These are phyloP conservation scores for Coccomyxa sp. DNA, from an alignment of 139 green algal species.

Conservation along the genomic window DNA sequence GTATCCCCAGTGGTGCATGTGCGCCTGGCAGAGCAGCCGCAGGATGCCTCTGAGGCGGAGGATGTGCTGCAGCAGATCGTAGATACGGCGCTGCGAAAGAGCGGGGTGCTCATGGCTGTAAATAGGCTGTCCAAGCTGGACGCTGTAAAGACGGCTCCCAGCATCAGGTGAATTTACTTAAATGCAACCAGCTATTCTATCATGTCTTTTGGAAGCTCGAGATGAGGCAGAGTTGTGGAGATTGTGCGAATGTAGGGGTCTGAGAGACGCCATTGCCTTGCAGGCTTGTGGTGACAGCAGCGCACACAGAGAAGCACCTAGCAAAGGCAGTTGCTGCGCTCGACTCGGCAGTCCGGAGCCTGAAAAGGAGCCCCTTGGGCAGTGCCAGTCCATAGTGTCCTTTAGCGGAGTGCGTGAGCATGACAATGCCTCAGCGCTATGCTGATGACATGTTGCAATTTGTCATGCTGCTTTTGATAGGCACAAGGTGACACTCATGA, in stretches of 20 bases:
- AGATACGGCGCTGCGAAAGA: conserved; percentile 27
- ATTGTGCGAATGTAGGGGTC: background rate
- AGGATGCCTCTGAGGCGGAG: background rate
- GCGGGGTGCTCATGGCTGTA: conserved; percentile 48
- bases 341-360: background rate
- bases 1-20: conserved; percentile 62
- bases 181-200: background rate
- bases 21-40: conserved; percentile 24
- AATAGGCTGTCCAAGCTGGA: conserved; percentile 55
- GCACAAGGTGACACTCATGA: too few species aligned
- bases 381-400: too few species aligned
- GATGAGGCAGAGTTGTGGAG: background rate
- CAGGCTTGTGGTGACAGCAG: conserved; percentile 45
- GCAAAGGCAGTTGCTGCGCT: conserved; percentile 31
- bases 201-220: background rate
- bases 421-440: too few species aligned
- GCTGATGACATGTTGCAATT: too few species aligned
- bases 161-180: conserved; percentile 16
- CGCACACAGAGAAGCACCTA: conserved; percentile 42
- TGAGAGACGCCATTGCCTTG: background rate
- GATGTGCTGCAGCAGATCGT: conserved; percentile 11
- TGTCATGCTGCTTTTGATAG: too few species aligned
- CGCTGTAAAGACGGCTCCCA: conserved; percentile 13
- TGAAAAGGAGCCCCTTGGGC: too few species aligned
- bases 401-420: too few species aligned